phyloP scores from a whole-genome alignment of 73 alveolate species.

The Blepharisma japonicum region DNA sequence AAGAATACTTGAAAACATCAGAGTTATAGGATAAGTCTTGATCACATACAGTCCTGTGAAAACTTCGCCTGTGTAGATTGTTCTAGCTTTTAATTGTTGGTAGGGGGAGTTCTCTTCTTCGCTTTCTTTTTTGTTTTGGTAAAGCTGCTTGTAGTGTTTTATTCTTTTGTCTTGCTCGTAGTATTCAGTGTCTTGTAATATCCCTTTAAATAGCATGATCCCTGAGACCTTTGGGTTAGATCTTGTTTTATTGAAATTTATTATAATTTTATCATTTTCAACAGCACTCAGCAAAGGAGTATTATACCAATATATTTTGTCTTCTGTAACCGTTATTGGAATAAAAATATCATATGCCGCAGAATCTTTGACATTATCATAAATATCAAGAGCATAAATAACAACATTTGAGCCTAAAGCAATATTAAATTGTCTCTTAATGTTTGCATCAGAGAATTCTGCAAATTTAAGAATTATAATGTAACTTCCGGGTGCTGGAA shows the following conservation, averaged over 20 bases:
- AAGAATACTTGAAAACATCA: no score
- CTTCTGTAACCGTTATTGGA: background rate
- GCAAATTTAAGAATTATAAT: background rate
- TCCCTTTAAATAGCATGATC: background rate
- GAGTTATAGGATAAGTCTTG: no score
- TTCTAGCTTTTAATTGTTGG: no score
- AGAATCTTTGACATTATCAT: background rate
- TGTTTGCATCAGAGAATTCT: background rate
- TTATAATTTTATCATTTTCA: background rate
- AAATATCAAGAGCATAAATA: background rate
- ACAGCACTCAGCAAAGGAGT: background rate
- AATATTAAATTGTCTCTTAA: background rate
- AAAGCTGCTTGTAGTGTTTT: background rate
- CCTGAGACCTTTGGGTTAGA: background rate
- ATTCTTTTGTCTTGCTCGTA: background rate
- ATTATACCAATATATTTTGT: background rate
- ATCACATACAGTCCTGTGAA: no score
- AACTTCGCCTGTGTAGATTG: no score
- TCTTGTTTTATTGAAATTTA: background rate
- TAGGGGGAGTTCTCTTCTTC: background rate
- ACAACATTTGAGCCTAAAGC: background rate
- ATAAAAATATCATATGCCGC: constrained; percentile 11
- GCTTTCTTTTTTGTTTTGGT: background rate
- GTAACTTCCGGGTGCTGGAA: background rate
- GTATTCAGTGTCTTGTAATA: background rate